Evolutionary conservation across 2,329 filamentous ascomycete species (phyloP).

Genomic region (Colletotrichum gloeosporioides): DNA sequence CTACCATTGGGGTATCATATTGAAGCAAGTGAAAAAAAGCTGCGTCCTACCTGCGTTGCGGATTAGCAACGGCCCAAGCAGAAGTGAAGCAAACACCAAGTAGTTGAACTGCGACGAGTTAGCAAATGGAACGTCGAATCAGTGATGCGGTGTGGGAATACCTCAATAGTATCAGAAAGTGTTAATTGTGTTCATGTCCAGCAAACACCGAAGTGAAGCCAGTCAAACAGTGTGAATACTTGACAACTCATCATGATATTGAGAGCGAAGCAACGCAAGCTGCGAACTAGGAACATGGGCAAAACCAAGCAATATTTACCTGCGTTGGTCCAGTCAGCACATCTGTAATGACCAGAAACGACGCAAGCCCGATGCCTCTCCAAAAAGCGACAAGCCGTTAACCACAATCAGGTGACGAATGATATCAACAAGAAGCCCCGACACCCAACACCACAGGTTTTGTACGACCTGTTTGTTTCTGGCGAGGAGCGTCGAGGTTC

Average conservation of each 20-base stretch:
- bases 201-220: conserved; percentile 38
- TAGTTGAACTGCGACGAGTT: not conserved
- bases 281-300: conserved; percentile 4
- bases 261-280: not conserved
- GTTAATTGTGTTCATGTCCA: conserved; percentile 57
- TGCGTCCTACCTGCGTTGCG: not conserved
- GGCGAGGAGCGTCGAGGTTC: conserved; percentile 55
- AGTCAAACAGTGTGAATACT: conserved; percentile 69
- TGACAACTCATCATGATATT: conserved; percentile 52
- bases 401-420: conserved; percentile 67
- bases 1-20: not conserved
- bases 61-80: not conserved
- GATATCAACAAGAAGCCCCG: conserved; percentile 66
- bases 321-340: conserved; percentile 18
- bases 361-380: not conserved
- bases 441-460: conserved; percentile 59
- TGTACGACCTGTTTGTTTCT: conserved; percentile 66
- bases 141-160: conserved; percentile 24
- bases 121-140: not conserved
- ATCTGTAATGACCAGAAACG: not conserved
- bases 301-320: conserved; percentile 28
- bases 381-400: not conserved
- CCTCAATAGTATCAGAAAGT: conserved; percentile 61
- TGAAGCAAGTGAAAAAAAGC: conserved; percentile 14
- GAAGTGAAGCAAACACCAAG: not conserved